Percentiles rank a stretch among this genome's conserved stretches.
Evolutionary conservation across 257 asterid species (phyloP).

Genomic region (Anisodus tanguticus): DNA sequence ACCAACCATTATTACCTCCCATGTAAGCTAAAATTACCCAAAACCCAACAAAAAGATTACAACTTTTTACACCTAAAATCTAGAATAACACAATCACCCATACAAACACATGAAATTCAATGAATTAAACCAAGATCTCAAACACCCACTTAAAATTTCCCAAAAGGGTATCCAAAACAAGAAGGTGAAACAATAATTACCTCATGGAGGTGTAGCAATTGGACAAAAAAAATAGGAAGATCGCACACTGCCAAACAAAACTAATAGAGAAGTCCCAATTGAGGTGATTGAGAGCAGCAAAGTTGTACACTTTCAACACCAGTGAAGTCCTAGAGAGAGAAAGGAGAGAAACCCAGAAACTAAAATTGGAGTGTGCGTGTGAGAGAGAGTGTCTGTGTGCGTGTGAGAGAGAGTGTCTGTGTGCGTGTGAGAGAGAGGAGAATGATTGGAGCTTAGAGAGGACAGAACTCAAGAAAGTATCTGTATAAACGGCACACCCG

Average conservation of each 20-base stretch:
- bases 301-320: constrained; percentile 58
- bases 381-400: no score
- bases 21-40: not conserved
- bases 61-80: not conserved
- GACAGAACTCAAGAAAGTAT: not conserved
- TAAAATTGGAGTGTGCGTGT: no score
- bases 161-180: not conserved
- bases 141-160: constrained; percentile 21
- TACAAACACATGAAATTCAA: not conserved
- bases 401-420: no score
- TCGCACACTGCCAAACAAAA: not conserved
- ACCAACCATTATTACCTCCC: no score
- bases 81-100: not conserved
- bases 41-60: constrained; percentile 19
- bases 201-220: constrained; percentile 33
- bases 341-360: not conserved
- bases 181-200: not conserved
- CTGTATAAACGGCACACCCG: not conserved
- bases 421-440: not conserved
- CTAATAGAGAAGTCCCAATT: not conserved
- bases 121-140: not conserved
- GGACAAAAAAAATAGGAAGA: not conserved
- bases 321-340: constrained; percentile 32
- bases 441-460: constrained; percentile 21
- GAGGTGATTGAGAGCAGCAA: constrained; percentile 28